Evolutionary conservation across 108 stramenopile species (phyloP).

Genomic region (Craspedostauros australis): DNA sequence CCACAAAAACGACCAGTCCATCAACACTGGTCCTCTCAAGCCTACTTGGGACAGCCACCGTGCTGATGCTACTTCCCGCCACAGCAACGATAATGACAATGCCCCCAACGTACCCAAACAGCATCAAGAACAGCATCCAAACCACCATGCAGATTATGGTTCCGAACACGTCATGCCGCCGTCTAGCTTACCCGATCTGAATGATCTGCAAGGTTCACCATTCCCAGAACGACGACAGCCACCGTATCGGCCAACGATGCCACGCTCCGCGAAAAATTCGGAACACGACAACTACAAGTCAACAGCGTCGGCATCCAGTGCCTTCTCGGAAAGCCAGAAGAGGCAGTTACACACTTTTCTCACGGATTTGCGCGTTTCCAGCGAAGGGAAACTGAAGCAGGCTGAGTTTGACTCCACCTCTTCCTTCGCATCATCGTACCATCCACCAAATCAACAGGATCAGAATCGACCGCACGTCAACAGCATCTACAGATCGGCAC

Average conservation of each 20-base stretch:
- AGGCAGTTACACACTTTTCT: conserved; percentile 20
- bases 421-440: conserved; percentile 13
- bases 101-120: too few species aligned
- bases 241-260: neutral
- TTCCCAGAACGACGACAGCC: conserved; percentile 1
- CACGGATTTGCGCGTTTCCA: conserved; percentile 21
- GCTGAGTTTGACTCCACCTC: conserved; percentile 7
- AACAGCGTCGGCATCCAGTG: conserved; percentile 20
- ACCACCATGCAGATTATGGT: too few species aligned
- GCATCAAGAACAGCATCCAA: too few species aligned
- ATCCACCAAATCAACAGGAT: neutral
- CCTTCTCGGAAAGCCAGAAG: conserved; percentile 19
- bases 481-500: neutral
- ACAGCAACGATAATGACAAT: too few species aligned
- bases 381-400: conserved; percentile 24
- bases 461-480: neutral
- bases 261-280: neutral
- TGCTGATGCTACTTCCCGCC: too few species aligned
- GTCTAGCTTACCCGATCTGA: neutral
- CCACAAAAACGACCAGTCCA: too few species aligned
- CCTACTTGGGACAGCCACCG: neutral
- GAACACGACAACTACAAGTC: neutral
- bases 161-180: neutral
- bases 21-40: neutral
- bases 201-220: neutral